phyloP scores from a whole-genome alignment of 441 rosid genomes.

The Monsonia emarginata region DNA sequence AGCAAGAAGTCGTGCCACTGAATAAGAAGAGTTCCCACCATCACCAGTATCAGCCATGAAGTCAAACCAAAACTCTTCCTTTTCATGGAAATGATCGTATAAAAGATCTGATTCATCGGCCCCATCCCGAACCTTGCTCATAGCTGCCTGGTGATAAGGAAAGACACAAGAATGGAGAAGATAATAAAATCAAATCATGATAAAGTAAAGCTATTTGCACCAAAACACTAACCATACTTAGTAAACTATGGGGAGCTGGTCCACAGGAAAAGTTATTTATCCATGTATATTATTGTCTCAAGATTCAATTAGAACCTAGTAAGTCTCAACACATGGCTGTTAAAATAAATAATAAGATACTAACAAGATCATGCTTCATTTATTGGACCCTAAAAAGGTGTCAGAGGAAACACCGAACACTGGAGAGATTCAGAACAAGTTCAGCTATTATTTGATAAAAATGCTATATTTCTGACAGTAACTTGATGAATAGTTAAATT shows the following conservation, averaged over 20 bases:
- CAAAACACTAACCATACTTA: background rate
- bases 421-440: background rate
- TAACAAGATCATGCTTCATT: background rate
- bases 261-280: background rate
- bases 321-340: background rate
- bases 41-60: conserved; percentile 99
- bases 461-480: background rate
- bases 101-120: conserved; percentile 47
- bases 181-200: background rate
- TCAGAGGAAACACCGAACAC: background rate
- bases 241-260: background rate
- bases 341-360: background rate
- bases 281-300: background rate
- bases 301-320: background rate
- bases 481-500: conserved; percentile 61
- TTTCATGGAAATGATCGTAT: conserved; percentile 68
- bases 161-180: background rate
- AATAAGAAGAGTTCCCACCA: conserved; percentile 93
- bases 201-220: background rate
- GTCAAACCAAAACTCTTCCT: conserved; percentile 86
- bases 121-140: conserved; percentile 52
- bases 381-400: background rate
- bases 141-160: conserved; percentile 63
- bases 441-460: background rate
- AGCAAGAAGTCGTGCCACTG: conserved; percentile 79